Base-by-base conservation (phyloP, 768 basidiomycete species). In the Crassisporium funariophilum region DNA sequence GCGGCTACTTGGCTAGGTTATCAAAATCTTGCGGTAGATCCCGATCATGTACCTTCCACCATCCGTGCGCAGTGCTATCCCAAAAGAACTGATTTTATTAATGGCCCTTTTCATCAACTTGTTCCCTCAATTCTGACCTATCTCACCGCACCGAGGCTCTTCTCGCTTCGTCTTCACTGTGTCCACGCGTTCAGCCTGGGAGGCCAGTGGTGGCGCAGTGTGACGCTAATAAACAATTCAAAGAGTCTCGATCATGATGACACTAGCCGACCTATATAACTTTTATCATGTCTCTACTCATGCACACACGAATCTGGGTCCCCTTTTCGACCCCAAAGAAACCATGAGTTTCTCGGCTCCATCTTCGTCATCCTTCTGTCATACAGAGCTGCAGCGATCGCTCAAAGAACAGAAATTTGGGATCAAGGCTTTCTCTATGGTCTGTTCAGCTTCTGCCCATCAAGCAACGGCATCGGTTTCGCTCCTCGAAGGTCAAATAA, bases 321-420 rank as follows among this genome's bases (percentile, higher is more conserved):
- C 54, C 35, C 53, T 45, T 29, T 50, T 59, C 44, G 36, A 41
- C 33, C 39, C 27, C 17, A 48, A 44, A 36, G 25, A 25, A 20
- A 12, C 36, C 8, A 62, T 62, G 58, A 29, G 50, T 20, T 17
- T 38, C 41, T 41, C 43, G 4, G 54, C 54, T 4, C 40, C 52
- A 35, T 45, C 54, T 12, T 44, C 66, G 5, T 41, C 63, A 8
- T 55, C 63, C 15, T 77, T 79, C 57, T 75, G 63, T 55, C 57
- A 69, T 46, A 60, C 68, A 45, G 86, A 88, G 60, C 70, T 88
- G 15, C 65, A 64, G 16, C 67, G 71, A 17, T 77, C 81, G 19
- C 71, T 88, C 25, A 63, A 63, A 23, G 85, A 87, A 55, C 81
- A 86, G 50, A 65, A 73, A 4, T 83, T 79, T 53, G 80, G 79